These are phyloP conservation scores for Tolypocladium endophyticum DNA, from an alignment of 2,329 filamentous ascomycete species.

Conservation along the genomic window DNA sequence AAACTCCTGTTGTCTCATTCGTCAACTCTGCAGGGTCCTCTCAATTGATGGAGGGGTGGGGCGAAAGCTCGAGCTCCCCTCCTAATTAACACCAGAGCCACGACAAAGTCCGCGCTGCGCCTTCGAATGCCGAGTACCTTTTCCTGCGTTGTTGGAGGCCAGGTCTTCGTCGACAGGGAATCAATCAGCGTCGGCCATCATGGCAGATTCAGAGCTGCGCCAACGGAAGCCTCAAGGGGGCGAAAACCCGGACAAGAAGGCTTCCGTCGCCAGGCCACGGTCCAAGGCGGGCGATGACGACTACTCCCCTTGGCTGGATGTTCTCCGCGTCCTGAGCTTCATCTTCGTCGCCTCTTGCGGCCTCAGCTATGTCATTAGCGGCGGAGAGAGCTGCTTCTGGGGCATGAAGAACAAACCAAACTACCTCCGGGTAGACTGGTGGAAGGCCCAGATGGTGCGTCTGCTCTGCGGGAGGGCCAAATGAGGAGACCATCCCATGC, in stretches of 20 bases:
- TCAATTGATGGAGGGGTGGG: not conserved
- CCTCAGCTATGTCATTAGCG: constrained; percentile 67
- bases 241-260: constrained; percentile 12
- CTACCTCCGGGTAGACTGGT: constrained; percentile 46
- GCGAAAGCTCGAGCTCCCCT: not conserved
- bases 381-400: constrained; percentile 61
- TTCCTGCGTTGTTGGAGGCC: not conserved
- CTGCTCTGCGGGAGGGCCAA: not conserved
- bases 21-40: not conserved
- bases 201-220: constrained; percentile 30
- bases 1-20: not conserved
- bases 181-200: constrained; percentile 6
- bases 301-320: constrained; percentile 47
- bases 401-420: constrained; percentile 49
- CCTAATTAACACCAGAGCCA: not conserved
- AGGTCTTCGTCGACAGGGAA: not conserved
- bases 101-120: not conserved
- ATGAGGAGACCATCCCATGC: not conserved
- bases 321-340: constrained; percentile 59
- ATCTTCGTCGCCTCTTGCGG: constrained; percentile 55
- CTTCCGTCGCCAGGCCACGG: constrained; percentile 5
- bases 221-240: constrained; percentile 29
- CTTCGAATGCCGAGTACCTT: not conserved
- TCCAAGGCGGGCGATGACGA: constrained; percentile 43
- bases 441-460: constrained; percentile 52